These are phyloP conservation scores for Cyclostephanos invisitatus DNA, from an alignment of 108 stramenopile species.

Conservation along the genomic window DNA sequence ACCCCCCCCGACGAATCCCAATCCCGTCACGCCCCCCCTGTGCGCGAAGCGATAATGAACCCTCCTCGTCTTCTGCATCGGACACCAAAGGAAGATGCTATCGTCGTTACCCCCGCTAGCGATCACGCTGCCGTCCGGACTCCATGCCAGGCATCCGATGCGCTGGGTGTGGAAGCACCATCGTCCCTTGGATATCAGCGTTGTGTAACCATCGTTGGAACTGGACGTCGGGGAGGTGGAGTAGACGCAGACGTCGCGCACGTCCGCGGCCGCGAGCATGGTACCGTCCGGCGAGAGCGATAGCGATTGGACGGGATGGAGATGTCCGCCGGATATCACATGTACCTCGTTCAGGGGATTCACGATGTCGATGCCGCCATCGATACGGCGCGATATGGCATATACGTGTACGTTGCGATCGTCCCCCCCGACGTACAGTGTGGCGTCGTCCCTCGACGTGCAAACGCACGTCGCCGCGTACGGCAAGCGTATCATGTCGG, in stretches of 20 bases:
- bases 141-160: conserved; percentile 75
- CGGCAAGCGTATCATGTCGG: conserved; percentile 47
- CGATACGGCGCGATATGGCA: conserved; percentile 24
- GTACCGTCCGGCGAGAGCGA: conserved; percentile 82
- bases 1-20: conserved; percentile 47
- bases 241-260: conserved; percentile 80
- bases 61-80: conserved; percentile 71
- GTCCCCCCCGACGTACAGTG: conserved; percentile 91
- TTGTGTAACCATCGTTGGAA: conserved; percentile 34
- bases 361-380: no score
- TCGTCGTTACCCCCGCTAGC: conserved; percentile 84
- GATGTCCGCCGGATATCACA: conserved; percentile 63
- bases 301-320: conserved; percentile 83
- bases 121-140: conserved; percentile 67
- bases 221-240: conserved; percentile 24
- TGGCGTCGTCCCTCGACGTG: conserved; percentile 73
- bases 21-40: conserved; percentile 77
- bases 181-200: conserved; percentile 60
- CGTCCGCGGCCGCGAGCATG: conserved; percentile 85
- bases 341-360: conserved; percentile 57
- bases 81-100: conserved; percentile 77
- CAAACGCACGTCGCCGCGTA: conserved; percentile 79
- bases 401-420: conserved; percentile 92
- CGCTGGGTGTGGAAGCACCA: conserved; percentile 88
- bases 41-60: conserved; percentile 84